Evolutionary conservation across 805 yeast species (phyloP).

Genomic region (Cyberlindnera suaveolens): DNA sequence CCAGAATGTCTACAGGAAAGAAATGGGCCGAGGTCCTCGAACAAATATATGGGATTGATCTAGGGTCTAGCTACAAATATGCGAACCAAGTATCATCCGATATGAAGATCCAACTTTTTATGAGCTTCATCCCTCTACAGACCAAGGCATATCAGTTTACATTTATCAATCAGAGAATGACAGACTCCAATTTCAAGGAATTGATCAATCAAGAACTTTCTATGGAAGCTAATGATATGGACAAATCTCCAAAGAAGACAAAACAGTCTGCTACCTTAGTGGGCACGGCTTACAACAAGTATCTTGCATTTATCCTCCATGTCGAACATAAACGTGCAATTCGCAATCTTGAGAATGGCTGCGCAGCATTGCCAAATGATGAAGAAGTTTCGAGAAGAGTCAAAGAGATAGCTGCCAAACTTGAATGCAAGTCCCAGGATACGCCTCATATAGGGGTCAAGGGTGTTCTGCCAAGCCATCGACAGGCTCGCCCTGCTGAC

Average conservation of each 20-base stretch:
- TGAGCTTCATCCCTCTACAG: conserved; percentile 32
- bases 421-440: no score
- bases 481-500: background rate
- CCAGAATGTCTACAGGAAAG: background rate
- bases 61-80: background rate
- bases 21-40: conserved; percentile 15
- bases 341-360: background rate
- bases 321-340: conserved; percentile 7
- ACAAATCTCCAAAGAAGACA: conserved; percentile 16
- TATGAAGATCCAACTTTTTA: conserved; percentile 29
- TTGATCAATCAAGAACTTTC: conserved; percentile 23
- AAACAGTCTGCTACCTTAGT: conserved; percentile 21
- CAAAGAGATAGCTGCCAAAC: no score
- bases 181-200: background rate
- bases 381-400: no score
- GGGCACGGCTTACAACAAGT: conserved; percentile 28
- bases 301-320: conserved; percentile 35
- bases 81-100: conserved; percentile 14
- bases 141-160: conserved; percentile 38
- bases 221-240: background rate
- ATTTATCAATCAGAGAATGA: conserved; percentile 32
- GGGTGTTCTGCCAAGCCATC: no score
- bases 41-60: conserved; percentile 26
- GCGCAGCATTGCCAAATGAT: background rate
- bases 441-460: no score